Conservation (phyloP, 2,329 filamentous ascomycete species). For the Fusarium oxysporum region DNA sequence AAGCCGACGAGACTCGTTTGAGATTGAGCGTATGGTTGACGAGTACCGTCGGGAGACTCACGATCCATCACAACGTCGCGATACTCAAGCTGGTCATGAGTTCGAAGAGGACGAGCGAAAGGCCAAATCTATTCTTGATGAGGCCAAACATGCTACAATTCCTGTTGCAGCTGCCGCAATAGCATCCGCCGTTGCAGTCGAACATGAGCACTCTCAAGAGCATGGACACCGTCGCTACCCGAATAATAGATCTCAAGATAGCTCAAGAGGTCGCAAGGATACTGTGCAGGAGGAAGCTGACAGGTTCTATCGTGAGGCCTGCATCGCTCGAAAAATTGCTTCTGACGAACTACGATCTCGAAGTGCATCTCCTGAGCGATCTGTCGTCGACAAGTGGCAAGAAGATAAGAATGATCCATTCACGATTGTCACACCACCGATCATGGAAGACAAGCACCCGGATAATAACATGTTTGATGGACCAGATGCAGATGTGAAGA, state of each 20-base stretch:
- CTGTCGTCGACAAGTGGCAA: conserved; percentile 67
- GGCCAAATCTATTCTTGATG: conserved; percentile 58
- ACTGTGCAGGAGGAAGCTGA: conserved; percentile 68
- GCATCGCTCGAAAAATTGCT: conserved; percentile 64
- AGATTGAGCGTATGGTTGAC: conserved; percentile 54
- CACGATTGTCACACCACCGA: conserved; percentile 67
- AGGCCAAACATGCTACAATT: conserved; percentile 60
- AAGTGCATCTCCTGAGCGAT: conserved; percentile 62
- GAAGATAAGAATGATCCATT: conserved; percentile 52
- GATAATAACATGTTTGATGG: conserved; percentile 65
- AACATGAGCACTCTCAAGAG: conserved; percentile 53
- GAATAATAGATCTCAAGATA: conserved; percentile 51
- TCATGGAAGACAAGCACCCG: conserved; percentile 56
- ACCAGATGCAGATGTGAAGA: conserved; percentile 72
- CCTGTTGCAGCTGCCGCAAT: conserved; percentile 61
- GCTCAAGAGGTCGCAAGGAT: conserved; percentile 52
- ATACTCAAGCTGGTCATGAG: conserved; percentile 38
- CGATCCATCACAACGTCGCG: conserved; percentile 28
- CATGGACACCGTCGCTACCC: conserved; percentile 49
- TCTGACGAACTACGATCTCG: conserved; percentile 66
- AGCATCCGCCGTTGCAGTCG: conserved; percentile 59
- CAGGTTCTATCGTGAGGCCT: conserved; percentile 66
- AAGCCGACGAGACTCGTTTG: conserved; percentile 64
- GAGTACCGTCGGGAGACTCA: conserved; percentile 44
- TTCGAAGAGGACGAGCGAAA: conserved; percentile 57